A percentile compares a stretch with the other conserved stretches of the same genome.
phyloP scores from a whole-genome alignment of 129 eudicot species.

The Chrysanthemum seticuspe region DNA sequence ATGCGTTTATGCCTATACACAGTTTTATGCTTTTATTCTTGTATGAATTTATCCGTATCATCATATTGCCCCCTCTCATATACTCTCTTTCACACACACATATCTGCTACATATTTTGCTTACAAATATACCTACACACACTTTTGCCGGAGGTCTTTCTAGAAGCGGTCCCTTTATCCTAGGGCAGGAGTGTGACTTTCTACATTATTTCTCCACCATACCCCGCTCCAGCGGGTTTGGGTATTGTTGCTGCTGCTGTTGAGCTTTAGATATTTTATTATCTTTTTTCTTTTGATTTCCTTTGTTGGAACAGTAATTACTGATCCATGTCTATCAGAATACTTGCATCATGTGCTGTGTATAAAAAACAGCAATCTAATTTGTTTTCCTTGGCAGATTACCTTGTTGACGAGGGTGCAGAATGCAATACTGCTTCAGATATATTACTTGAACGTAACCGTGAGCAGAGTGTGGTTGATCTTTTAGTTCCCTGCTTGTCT shows the following conservation, averaged over 20 bases:
- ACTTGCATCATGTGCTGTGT: not conserved
- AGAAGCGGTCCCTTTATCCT: too few species aligned
- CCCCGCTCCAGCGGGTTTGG: too few species aligned
- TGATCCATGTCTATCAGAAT: not conserved
- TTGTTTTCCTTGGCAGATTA: slow-evolving; percentile 62
- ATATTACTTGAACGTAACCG: slow-evolving; percentile 87
- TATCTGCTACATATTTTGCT: too few species aligned
- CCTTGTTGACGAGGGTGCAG: slow-evolving; percentile 95
- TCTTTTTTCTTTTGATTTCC: not conserved
- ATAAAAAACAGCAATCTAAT: not conserved
- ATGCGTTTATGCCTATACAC: too few species aligned
- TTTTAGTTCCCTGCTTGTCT: slow-evolving; percentile 68
- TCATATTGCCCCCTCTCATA: too few species aligned
- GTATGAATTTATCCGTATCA: too few species aligned
- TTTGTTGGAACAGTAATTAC: not conserved
- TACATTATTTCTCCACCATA: too few species aligned
- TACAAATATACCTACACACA: too few species aligned
- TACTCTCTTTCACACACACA: too few species aligned
- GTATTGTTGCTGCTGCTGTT: not conserved
- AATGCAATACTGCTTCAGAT: slow-evolving; percentile 88
- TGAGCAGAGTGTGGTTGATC: slow-evolving; percentile 77
- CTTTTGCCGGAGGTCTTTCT: too few species aligned
- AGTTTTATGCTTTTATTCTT: too few species aligned
- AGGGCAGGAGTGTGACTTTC: too few species aligned
- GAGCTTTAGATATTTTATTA: not conserved